Base-by-base conservation (phyloP, 2,329 filamentous ascomycete genomes). In the Aspergillus novoparasiticus region DNA sequence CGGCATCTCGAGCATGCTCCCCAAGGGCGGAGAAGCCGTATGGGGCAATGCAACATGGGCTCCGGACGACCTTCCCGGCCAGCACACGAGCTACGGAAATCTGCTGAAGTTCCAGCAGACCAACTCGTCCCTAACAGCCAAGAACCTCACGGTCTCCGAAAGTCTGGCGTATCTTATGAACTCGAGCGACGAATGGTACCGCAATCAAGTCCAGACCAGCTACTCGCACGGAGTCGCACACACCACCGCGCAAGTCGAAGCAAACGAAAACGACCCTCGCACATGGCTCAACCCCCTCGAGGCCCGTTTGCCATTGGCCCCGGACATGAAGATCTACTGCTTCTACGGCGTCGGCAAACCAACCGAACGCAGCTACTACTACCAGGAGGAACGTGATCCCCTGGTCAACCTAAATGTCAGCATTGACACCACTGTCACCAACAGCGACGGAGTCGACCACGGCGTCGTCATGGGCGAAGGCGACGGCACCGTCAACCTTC, bases 251-350 rank as follows among this genome's bases (percentile, higher is more conserved):
- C 90, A 96, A 78, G 93, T 99, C 0, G 90, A 96, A 73, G 87
- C 85, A 58, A 95, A 95, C 75, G 90, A 94, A 71, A 79, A 87
- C n/a, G 85, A 92, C 66, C 87, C 87, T 2, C 83, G 81, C 57
- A 99, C 96, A 75, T 99, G 95, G 95, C 87, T 97, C 65, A 99
- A 99, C 73, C 95, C 95, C 0, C 86, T 98, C n/a, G 94, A 98
- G 76, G 91, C 92, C 0, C 87, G 94, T 2, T 83, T 98, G 0
- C 95, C 95, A 0, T 84, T 93, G 23, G 94, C 95, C 1, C 94
- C 95, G 0, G 92, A 88, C 72, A 82, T 99, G 73, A 97, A 97
- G 76, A 92, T 99, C 14, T 98, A 94, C 80, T 98, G 95, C 80
- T 98, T 99, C 82, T 98, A 99, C 75, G 95, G 85, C 69, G 88